These are phyloP conservation scores for Fonsecaea pugnacius DNA, from an alignment of 2,329 filamentous ascomycete species.

Conservation along the genomic window DNA sequence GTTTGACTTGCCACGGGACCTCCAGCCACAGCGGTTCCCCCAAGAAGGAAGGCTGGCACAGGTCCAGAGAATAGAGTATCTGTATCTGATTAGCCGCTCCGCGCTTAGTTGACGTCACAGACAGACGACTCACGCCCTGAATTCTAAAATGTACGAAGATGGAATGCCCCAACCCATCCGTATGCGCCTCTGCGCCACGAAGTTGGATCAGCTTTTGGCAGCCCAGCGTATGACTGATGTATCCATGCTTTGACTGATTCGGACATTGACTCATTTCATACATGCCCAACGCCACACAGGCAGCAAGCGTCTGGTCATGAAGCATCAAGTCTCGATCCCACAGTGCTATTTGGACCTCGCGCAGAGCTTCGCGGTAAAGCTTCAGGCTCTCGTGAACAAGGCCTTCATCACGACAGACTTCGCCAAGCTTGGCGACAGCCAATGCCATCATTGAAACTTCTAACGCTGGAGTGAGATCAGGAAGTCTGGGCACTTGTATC, in stretches of 20 bases:
- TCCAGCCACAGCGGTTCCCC: constrained; percentile 41
- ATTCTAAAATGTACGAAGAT: constrained; percentile 43
- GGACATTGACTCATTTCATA: constrained; percentile 47
- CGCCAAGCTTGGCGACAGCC: constrained; percentile 39
- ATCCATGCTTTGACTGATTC: constrained; percentile 38
- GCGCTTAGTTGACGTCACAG: constrained; percentile 16
- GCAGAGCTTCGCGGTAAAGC: constrained; percentile 44
- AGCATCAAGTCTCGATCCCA: constrained; percentile 41
- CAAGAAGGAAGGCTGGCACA: constrained; percentile 39
- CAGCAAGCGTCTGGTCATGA: constrained; percentile 44
- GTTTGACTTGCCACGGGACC: constrained; percentile 39
- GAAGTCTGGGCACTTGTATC: constrained; percentile 37
- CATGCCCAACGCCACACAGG: constrained; percentile 43
- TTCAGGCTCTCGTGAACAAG: constrained; percentile 39
- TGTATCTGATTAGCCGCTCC: constrained; percentile 25
- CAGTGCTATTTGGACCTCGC: constrained; percentile 44
- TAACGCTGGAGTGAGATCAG: constrained; percentile 38
- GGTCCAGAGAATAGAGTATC: constrained; percentile 41
- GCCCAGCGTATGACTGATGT: constrained; percentile 43
- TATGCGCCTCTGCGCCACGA: constrained; percentile 43
- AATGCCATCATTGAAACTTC: constrained; percentile 41
- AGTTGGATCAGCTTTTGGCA: constrained; percentile 42
- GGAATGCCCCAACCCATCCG: constrained; percentile 41
- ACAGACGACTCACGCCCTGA: constrained; percentile 31
- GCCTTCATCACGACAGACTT: constrained; percentile 31